phyloP scores from a whole-genome alignment of 345 rosid genomes.

The Bruguiera gymnorhiza region DNA sequence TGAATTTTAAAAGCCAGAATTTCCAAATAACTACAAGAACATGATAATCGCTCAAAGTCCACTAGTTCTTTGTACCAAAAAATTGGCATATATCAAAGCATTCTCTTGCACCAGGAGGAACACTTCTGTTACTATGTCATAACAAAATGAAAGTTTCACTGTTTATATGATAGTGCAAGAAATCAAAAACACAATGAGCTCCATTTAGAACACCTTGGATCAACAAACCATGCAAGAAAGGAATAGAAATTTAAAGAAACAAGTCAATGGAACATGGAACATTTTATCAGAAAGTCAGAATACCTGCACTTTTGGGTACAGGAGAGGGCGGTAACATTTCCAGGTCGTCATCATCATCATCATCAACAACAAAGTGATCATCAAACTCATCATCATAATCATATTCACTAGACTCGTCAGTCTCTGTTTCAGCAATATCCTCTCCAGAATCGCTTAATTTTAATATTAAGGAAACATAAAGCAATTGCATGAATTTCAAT shows the following conservation, averaged over 20 bases:
- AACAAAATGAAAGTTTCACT: not conserved
- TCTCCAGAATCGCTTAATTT: conserved; percentile 59
- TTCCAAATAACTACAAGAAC: not conserved
- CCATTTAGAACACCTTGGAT: no score
- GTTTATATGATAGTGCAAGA: no score
- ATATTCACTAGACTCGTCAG: conserved; percentile 60
- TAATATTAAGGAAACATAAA: conserved; percentile 22
- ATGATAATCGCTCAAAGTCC: not conserved
- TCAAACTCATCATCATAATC: conserved; percentile 59
- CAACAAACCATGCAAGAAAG: no score
- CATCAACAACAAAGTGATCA: conserved; percentile 45
- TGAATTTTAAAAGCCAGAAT: no score
- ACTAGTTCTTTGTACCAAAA: not conserved
- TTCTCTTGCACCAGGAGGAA: not conserved
- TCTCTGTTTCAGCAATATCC: conserved; percentile 51
- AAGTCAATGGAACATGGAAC: no score
- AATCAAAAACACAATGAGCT: no score
- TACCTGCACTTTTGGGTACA: conserved; percentile 81
- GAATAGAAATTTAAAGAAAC: no score
- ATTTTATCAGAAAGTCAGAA: not conserved
- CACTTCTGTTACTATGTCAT: not conserved
- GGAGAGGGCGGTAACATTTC: conserved; percentile 34
- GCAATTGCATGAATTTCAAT: not conserved
- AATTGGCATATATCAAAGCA: not conserved
- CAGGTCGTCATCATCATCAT: conserved; percentile 38